Base-by-base conservation (phyloP, 1,139 yeast genomes). In the Pichia sp. region DNA sequence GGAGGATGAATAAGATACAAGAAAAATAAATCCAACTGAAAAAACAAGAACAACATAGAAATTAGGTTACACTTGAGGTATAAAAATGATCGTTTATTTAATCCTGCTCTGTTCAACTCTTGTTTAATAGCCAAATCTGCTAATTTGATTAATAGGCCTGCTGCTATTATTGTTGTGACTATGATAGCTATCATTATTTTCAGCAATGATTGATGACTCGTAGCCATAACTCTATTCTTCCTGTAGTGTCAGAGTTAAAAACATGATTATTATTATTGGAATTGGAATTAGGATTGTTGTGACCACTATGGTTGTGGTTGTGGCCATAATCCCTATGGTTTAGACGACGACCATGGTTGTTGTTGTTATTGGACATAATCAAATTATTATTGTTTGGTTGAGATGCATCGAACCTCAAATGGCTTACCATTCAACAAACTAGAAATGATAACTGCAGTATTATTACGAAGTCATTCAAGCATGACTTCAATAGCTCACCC, bases 401-500 rank as follows among this genome's bases (percentile, higher is more conserved):
- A 10, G 47, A 45, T 29, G 31, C 23, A 5, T 45, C 34, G 8
- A 45, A 45, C 48, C 4, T 51, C 54, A 44, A 51, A 31, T 19
- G 47, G 44, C n/a, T 51, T 49, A 32, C 40, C 34, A 13, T 36
- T 51, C 31, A 44, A 34, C n/a, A 43, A 7, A 10, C 47, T 45
- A 34, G 42, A 36, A 47, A 40, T 50, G 23, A 51, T 45, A 19
- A 53, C 43, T 11, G 60, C 51, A 3, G 60, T 45, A 40, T 67
- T 61, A 44, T 88, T 87, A 69, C 90, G 84, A 55, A 89, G 59
- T 75, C 74, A 59, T 75, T 82, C 60, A 87, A 73, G 59, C 82
- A 77, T 13, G 93, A 92, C 62, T 78, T 80, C 61, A 87, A 77
- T 36, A 80, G 72, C 32, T 72, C 76, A 38, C 85, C 78, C 56